phyloP scores from a whole-genome alignment of 768 basidiomycete species.

The Pleurotus salmoneostramineus region DNA sequence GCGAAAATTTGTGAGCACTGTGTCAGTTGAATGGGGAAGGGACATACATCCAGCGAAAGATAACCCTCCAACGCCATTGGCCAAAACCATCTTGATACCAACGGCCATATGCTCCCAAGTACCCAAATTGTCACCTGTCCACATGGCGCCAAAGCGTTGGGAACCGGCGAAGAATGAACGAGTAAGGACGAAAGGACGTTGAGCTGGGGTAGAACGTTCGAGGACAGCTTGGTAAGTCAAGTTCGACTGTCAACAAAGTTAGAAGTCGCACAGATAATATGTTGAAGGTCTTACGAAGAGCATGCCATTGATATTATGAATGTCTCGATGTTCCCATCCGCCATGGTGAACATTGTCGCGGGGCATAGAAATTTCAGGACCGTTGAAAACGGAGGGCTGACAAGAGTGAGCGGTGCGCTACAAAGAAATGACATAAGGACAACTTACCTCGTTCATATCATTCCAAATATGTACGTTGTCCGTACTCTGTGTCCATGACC shows the following conservation, averaged over 20 bases:
- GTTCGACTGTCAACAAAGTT: slow-evolving; percentile 58
- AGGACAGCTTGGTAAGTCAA: slow-evolving; percentile 77
- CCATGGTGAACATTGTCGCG: slow-evolving; percentile 75
- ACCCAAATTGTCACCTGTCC: slow-evolving; percentile 98
- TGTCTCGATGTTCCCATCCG: slow-evolving; percentile 97
- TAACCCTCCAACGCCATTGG: slow-evolving; percentile 88
- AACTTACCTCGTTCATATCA: slow-evolving; percentile 94
- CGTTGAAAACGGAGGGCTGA: slow-evolving; percentile 96
- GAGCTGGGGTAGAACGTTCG: slow-evolving; percentile 67
- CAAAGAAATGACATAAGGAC: background rate
- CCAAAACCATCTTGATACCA: slow-evolving; percentile 89
- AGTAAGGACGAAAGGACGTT: slow-evolving; percentile 93
- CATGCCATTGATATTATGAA: slow-evolving; percentile 99
- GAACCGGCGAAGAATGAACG: slow-evolving; percentile 95
- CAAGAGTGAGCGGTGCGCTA: background rate
- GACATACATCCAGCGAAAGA: slow-evolving; percentile 84
- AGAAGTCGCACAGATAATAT: background rate
- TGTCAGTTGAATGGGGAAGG: background rate
- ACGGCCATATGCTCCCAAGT: slow-evolving; percentile 98
- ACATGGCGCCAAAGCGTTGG: slow-evolving; percentile 94
- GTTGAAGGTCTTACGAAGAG: slow-evolving; percentile 55
- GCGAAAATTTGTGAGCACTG: slow-evolving; percentile 2
- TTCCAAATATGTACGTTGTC: slow-evolving; percentile 93
- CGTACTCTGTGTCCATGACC: slow-evolving; percentile 79
- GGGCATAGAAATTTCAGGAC: slow-evolving; percentile 85